These are phyloP conservation scores for Calonectria ilicicola DNA, from an alignment of 2,329 filamentous ascomycete species.

Conservation along the genomic window DNA sequence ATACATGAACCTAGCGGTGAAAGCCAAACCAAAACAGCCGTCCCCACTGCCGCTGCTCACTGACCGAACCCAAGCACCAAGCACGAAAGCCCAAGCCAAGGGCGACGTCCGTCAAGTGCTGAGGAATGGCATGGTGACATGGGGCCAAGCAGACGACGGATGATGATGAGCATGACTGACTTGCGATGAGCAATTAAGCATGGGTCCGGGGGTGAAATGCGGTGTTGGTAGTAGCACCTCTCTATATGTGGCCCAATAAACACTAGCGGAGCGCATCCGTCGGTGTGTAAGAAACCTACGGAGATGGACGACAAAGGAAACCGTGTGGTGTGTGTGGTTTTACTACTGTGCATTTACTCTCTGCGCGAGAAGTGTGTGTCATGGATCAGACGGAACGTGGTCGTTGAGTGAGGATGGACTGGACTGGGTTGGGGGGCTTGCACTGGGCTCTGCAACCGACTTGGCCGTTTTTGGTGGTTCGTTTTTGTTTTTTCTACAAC, in stretches of 20 bases:
- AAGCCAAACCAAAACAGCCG: not conserved
- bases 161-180: conserved; percentile 21
- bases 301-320: not conserved
- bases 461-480: conserved; percentile 12
- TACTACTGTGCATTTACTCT: not conserved
- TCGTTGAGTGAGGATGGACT: conserved; percentile 3
- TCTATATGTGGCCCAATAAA: conserved; percentile 14
- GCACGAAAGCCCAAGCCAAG: not conserved
- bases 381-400: conserved; percentile 15
- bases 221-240: not conserved
- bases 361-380: not conserved
- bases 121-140: conserved; percentile 20
- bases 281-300: conserved; percentile 19
- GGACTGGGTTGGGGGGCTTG: conserved; percentile 8
- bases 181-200: conserved; percentile 5
- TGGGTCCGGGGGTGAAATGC: conserved; percentile 18
- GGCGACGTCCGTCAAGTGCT: not conserved
- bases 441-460: conserved; percentile 8
- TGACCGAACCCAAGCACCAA: conserved; percentile 3
- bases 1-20: conserved; percentile 10
- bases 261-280: conserved; percentile 9
- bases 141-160: not conserved
- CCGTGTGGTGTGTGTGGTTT: not conserved
- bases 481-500: conserved; percentile 7
- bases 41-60: not conserved